phyloP scores from a whole-genome alignment of 2,329 filamentous ascomycete species.

The Fusarium luffae region DNA sequence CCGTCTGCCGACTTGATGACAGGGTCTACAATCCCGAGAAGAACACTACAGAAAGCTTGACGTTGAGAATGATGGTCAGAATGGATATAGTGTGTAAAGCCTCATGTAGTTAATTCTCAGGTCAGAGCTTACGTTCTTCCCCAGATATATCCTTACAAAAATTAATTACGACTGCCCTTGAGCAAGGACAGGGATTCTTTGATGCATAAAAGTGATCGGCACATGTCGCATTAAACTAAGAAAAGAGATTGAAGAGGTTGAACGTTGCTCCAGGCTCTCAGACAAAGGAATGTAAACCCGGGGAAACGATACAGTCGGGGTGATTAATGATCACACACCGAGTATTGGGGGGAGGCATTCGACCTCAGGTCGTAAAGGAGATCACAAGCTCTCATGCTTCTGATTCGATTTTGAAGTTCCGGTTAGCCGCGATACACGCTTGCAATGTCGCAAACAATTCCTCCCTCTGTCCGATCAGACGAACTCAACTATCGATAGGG shows the following conservation, averaged over 20 bases:
- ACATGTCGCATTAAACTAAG: neutral
- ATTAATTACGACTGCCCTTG: neutral
- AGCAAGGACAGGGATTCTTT: neutral
- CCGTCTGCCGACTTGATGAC: neutral
- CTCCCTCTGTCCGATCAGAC: neutral
- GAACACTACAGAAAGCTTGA: slow-evolving; percentile 11
- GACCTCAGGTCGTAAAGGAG: neutral
- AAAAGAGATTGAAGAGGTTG: neutral
- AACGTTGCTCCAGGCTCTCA: neutral
- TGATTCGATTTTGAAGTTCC: neutral
- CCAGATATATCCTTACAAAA: neutral
- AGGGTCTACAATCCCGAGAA: slow-evolving; percentile 10
- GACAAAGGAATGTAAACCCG: neutral
- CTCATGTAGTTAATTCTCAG: neutral
- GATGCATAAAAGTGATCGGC: slow-evolving; percentile 1
- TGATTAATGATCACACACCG: neutral
- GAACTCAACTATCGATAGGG: neutral
- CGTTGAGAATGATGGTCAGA: neutral
- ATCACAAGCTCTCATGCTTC: neutral
- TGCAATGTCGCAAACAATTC: neutral
- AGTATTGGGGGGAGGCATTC: neutral
- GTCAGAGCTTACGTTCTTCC: neutral
- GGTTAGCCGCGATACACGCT: neutral
- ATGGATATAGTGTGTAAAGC: neutral
- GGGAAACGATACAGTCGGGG: neutral